Evolutionary conservation across 495 filamentous ascomycete species (phyloP).

Genomic region (Xylaria castorea): DNA sequence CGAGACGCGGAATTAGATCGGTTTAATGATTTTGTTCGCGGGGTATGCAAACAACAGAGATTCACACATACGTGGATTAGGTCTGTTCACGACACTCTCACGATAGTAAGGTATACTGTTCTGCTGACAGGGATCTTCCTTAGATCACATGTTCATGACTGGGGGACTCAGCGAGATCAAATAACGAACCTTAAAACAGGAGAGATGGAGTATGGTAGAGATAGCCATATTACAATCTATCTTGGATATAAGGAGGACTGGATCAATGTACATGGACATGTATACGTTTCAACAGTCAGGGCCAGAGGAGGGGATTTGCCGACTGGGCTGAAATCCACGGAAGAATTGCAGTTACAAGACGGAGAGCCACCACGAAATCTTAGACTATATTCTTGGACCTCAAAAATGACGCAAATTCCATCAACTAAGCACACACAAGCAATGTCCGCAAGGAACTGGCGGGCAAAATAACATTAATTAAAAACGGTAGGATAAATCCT

Average conservation of each 20-base stretch:
- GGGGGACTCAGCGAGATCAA: background rate
- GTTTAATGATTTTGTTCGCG: background rate
- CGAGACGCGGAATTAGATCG: background rate
- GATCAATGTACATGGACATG: background rate
- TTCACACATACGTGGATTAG: constrained; percentile 14
- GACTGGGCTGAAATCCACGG: background rate
- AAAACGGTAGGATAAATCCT: no score
- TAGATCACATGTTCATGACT: background rate
- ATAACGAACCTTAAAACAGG: background rate
- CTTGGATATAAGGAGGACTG: background rate
- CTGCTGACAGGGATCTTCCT: background rate
- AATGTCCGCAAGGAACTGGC: background rate
- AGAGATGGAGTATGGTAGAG: background rate
- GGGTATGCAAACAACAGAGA: background rate
- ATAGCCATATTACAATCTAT: background rate
- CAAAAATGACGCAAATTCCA: background rate
- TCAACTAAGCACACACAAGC: background rate
- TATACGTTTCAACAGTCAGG: background rate
- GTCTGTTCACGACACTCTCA: background rate
- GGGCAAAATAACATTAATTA: background rate
- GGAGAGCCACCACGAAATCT: background rate
- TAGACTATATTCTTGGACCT: background rate
- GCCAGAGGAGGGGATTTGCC: background rate
- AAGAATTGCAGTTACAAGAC: background rate
- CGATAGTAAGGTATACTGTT: background rate